phyloP scores from a whole-genome alignment of 2,329 filamentous ascomycete species.

The Cercospora sp. region DNA sequence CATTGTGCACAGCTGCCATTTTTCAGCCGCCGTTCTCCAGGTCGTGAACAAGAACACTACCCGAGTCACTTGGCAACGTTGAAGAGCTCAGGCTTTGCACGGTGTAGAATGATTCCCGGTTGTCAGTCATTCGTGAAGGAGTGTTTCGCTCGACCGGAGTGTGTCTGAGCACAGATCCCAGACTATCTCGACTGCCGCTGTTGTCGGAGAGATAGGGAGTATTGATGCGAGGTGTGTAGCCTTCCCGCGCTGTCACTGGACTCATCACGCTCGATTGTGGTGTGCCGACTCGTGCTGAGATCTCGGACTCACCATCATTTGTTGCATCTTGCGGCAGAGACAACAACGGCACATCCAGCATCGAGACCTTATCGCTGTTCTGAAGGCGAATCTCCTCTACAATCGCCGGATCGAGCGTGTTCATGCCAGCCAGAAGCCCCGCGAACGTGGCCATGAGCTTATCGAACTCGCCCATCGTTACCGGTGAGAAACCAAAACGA shows the following conservation, averaged over 20 bases:
- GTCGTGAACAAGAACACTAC: slow-evolving; percentile 33
- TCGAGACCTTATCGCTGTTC: slow-evolving; percentile 18
- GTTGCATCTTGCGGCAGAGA: slow-evolving; percentile 9
- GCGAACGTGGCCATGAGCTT: slow-evolving; percentile 83
- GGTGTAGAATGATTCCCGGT: slow-evolving; percentile 10
- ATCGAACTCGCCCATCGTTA: slow-evolving; percentile 72
- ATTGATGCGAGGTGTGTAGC: slow-evolving; percentile 22
- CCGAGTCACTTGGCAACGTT: slow-evolving; percentile 32
- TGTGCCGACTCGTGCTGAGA: slow-evolving; percentile 21
- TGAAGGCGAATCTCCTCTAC: slow-evolving; percentile 48
- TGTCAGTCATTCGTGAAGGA: neutral
- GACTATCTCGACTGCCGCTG: slow-evolving; percentile 30
- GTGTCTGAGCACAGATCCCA: slow-evolving; percentile 32
- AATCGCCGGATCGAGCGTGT: slow-evolving; percentile 57
- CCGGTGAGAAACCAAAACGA: slow-evolving; percentile 71
- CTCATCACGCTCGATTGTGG: slow-evolving; percentile 29
- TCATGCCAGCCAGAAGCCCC: slow-evolving; percentile 74
- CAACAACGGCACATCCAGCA: neutral
- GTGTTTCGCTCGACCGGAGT: slow-evolving; percentile 14
- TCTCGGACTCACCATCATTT: slow-evolving; percentile 11
- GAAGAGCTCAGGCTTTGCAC: slow-evolving; percentile 26
- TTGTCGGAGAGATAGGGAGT: slow-evolving; percentile 31
- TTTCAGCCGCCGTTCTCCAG: slow-evolving; percentile 12
- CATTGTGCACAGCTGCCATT: neutral
- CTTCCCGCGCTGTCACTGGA: slow-evolving; percentile 35